Evolutionary conservation across 2,329 filamentous ascomycete species (phyloP).

Genomic region (Pyrenochaeta sp.): DNA sequence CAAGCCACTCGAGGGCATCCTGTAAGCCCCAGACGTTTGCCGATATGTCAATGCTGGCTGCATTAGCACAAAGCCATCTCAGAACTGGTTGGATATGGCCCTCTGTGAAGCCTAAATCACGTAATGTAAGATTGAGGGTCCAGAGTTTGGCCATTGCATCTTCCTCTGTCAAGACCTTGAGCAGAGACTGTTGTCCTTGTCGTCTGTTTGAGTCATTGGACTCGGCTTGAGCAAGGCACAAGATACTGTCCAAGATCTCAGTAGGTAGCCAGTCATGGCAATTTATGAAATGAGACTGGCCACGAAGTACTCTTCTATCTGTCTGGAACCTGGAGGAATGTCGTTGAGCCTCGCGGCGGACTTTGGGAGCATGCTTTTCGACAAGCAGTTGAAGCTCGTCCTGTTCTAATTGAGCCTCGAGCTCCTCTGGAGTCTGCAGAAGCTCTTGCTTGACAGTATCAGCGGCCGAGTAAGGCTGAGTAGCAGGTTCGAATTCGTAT

Average conservation of each 20-base stretch:
- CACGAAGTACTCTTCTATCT: slow-evolving; percentile 81
- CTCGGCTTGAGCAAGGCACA: slow-evolving; percentile 76
- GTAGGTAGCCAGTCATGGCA: slow-evolving; percentile 80
- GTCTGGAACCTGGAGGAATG: slow-evolving; percentile 83
- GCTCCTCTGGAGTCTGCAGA: slow-evolving; percentile 79
- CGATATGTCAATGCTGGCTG: slow-evolving; percentile 60
- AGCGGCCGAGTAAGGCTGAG: slow-evolving; percentile 6
- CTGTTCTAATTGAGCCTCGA: slow-evolving; percentile 87
- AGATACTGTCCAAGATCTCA: slow-evolving; percentile 79
- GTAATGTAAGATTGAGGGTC: slow-evolving; percentile 79
- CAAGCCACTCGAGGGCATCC: slow-evolving; percentile 89
- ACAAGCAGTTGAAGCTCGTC: slow-evolving; percentile 89
- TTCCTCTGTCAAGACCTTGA: slow-evolving; percentile 70
- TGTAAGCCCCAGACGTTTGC: slow-evolving; percentile 81
- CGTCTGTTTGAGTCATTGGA: slow-evolving; percentile 60
- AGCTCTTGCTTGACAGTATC: slow-evolving; percentile 45
- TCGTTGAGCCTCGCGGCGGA: slow-evolving; percentile 78
- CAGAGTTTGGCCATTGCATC: slow-evolving; percentile 82
- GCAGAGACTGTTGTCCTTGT: slow-evolving; percentile 48
- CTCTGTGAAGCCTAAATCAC: slow-evolving; percentile 71
- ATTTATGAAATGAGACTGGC: slow-evolving; percentile 77
- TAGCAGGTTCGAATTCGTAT: background rate
- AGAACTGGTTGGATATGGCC: slow-evolving; percentile 42
- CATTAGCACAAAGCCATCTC: slow-evolving; percentile 47
- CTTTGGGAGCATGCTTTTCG: slow-evolving; percentile 82